These are phyloP conservation scores for Osmanthus fragrans DNA, from an alignment of 257 asterid species.

Conservation along the genomic window DNA sequence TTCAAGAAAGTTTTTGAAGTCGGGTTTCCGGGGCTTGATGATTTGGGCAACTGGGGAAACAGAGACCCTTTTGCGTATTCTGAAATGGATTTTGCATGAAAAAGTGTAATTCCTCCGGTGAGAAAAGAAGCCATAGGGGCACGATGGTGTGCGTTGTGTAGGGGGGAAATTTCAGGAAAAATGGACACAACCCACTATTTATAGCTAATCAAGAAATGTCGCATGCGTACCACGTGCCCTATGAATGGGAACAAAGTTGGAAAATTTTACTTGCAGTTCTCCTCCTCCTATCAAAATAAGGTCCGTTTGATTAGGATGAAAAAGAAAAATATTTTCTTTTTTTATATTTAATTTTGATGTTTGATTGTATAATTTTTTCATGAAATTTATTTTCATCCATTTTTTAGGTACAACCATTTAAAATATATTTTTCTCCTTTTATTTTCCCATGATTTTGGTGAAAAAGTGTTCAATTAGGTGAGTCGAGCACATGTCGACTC, in stretches of 20 bases:
- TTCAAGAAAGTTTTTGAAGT: constrained; percentile 49
- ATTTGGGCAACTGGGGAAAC: constrained; percentile 30
- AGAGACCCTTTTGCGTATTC: constrained; percentile 40
- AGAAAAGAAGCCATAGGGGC: constrained; percentile 66
- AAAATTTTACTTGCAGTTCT: no score
- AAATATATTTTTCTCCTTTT: no score
- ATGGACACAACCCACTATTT: background rate
- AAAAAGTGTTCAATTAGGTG: no score
- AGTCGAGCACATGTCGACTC: no score
- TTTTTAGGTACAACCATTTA: no score
- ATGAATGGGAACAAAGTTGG: background rate
- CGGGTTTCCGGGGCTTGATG: constrained; percentile 33
- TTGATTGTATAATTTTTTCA: no score
- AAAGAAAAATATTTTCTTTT: no score
- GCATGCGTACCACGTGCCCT: constrained; percentile 55
- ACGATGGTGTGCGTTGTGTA: background rate
- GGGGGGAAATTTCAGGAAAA: constrained; percentile 3
- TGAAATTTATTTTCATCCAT: no score
- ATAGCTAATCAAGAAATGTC: constrained; percentile 24
- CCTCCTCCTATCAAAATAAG: no score
- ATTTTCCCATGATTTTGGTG: no score
- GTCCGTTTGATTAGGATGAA: no score
- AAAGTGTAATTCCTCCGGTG: constrained; percentile 53
- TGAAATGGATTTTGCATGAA: constrained; percentile 47
- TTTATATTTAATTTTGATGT: no score